These are phyloP conservation scores for Zopfia rhizophila DNA, from an alignment of 2,329 filamentous ascomycete species.

Conservation along the genomic window DNA sequence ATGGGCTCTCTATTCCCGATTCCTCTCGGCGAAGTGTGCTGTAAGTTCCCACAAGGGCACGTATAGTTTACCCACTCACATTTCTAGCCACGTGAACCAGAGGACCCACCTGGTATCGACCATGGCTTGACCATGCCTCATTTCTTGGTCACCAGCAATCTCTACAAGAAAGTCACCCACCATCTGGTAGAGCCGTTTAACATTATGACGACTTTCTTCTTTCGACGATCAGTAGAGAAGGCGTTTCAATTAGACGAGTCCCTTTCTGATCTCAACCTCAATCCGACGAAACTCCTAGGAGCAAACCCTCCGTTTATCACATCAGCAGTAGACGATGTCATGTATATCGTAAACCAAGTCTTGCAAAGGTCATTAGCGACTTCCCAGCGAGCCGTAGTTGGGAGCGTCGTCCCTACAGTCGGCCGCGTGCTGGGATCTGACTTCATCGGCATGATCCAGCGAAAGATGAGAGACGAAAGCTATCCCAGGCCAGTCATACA, in stretches of 20 bases:
- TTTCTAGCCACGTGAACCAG: conserved; percentile 40
- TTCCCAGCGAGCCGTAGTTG: conserved; percentile 80
- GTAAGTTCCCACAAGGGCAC: conserved; percentile 62
- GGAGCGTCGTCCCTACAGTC: conserved; percentile 80
- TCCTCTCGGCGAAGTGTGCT: conserved; percentile 85
- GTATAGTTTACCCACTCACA: conserved; percentile 30
- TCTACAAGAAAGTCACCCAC: conserved; percentile 80
- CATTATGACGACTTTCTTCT: conserved; percentile 94
- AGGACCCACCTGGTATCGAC: conserved; percentile 65
- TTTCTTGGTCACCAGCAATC: conserved; percentile 80
- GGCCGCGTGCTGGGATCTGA: conserved; percentile 84
- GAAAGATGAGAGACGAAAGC: conserved; percentile 96
- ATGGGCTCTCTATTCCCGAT: conserved; percentile 92
- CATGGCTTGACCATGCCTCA: conserved; percentile 72
- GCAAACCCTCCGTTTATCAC: conserved; percentile 90
- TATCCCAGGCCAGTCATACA: conserved; percentile 84
- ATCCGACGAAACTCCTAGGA: conserved; percentile 75
- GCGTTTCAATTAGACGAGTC: conserved; percentile 96
- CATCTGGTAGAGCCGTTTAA: conserved; percentile 86
- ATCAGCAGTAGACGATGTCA: conserved; percentile 95
- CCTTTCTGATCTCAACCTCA: conserved; percentile 81
- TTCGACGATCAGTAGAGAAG: conserved; percentile 94
- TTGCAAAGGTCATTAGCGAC: conserved; percentile 88
- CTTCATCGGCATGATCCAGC: conserved; percentile 96
- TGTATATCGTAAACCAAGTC: conserved; percentile 98